phyloP scores from a whole-genome alignment of 2,329 filamentous ascomycete species.

The Boeremia lycopersici region DNA sequence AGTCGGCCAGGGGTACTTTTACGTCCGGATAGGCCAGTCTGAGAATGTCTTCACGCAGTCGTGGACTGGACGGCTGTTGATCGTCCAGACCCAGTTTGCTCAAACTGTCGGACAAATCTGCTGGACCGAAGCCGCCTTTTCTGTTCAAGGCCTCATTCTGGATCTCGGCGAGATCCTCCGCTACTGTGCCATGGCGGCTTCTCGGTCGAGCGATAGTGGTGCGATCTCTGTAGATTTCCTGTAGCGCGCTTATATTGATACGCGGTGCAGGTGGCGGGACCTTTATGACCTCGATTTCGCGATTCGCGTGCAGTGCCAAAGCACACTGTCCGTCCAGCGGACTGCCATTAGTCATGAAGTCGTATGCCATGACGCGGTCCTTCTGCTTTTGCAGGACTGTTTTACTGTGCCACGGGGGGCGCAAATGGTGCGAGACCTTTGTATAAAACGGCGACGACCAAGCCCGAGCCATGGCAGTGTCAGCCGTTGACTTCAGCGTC shows the following conservation, averaged over 20 bases:
- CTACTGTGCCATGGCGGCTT: constrained; percentile 34
- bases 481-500: constrained; percentile 24
- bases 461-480: constrained; percentile 29
- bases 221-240: constrained; percentile 50
- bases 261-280: constrained; percentile 52
- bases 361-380: constrained; percentile 63
- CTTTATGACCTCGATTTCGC: constrained; percentile 57
- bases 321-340: constrained; percentile 56
- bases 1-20: constrained; percentile 41
- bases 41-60: constrained; percentile 46
- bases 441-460: constrained; percentile 55
- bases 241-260: constrained; percentile 51
- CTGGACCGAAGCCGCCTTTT: constrained; percentile 33
- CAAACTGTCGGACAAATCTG: constrained; percentile 35
- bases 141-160: constrained; percentile 39
- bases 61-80: constrained; percentile 33
- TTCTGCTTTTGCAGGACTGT: constrained; percentile 53
- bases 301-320: constrained; percentile 59
- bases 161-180: constrained; percentile 43
- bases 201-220: constrained; percentile 40
- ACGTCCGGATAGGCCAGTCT: constrained; percentile 44
- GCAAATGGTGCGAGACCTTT: constrained; percentile 50
- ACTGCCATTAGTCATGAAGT: constrained; percentile 60
- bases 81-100: constrained; percentile 37
- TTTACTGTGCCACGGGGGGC: constrained; percentile 54